phyloP scores from a whole-genome alignment of 257 asterid genomes.

The Solanum gracilifrons region DNA sequence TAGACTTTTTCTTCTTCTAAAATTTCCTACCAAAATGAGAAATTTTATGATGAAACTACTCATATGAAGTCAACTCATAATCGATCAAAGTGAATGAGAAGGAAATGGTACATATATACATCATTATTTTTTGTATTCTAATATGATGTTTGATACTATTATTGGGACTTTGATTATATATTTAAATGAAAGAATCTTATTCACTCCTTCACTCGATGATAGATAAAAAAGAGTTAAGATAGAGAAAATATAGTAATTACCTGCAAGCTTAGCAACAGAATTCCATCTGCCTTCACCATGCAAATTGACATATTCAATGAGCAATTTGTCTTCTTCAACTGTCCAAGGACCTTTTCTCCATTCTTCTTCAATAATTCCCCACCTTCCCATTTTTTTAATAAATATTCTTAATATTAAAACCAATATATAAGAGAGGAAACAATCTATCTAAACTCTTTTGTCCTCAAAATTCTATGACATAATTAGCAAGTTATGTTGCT shows the following conservation, averaged over 20 bases:
- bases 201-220: background rate
- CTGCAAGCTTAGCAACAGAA: constrained; percentile 65
- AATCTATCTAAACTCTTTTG: background rate
- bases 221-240: background rate
- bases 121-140: background rate
- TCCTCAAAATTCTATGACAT: constrained; percentile 42
- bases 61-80: background rate
- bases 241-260: constrained; percentile 8
- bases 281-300: constrained; percentile 96
- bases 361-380: constrained; percentile 51
- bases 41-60: background rate
- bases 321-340: constrained; percentile 66
- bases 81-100: background rate
- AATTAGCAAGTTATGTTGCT: constrained; percentile 18
- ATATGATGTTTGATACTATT: rapidly evolving
- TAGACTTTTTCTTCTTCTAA: background rate
- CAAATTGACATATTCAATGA: constrained; percentile 61
- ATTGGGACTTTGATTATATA: background rate
- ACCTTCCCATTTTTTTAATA: constrained; percentile 19
- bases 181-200: background rate
- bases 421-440: background rate
- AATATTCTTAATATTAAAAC: background rate
- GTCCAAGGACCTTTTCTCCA: constrained; percentile 99
- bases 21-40: constrained; percentile 6
- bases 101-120: background rate